Evolutionary conservation across 2,329 filamentous ascomycete species (phyloP).

Genomic region (Xylariaceae sp.): DNA sequence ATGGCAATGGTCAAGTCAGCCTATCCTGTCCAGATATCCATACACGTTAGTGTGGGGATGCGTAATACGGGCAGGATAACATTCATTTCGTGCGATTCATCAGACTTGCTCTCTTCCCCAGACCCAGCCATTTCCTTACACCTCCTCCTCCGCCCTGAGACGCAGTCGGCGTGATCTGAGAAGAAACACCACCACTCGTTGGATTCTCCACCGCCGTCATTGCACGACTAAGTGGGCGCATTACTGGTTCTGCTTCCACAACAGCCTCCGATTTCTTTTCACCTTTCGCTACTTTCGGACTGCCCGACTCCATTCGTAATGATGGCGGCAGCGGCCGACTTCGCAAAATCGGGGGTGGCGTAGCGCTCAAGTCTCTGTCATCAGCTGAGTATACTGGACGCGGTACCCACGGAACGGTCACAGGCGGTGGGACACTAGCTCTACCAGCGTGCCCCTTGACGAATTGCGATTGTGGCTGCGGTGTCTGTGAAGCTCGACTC

Average conservation of each 20-base stretch:
- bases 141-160: slow-evolving; percentile 13
- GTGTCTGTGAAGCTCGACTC: neutral
- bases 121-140: slow-evolving; percentile 28
- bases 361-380: slow-evolving; percentile 44
- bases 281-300: neutral
- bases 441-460: slow-evolving; percentile 19
- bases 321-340: slow-evolving; percentile 29
- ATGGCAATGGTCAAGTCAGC: too few relatives aligned
- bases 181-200: neutral
- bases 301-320: neutral
- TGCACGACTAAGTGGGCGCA: slow-evolving; percentile 12
- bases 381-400: slow-evolving; percentile 38
- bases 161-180: slow-evolving; percentile 2
- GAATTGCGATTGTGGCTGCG: slow-evolving; percentile 9
- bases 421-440: slow-evolving; percentile 30
- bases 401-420: slow-evolving; percentile 29
- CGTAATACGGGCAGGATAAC: slow-evolving; percentile 3
- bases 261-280: slow-evolving; percentile 9
- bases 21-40: neutral
- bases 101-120: slow-evolving; percentile 26
- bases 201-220: slow-evolving; percentile 7
- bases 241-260: neutral
- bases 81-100: slow-evolving; percentile 24
- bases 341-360: slow-evolving; percentile 52
- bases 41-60: slow-evolving; percentile 10